phyloP scores from a whole-genome alignment of 768 basidiomycete species.

The Hortiboletus campestris region DNA sequence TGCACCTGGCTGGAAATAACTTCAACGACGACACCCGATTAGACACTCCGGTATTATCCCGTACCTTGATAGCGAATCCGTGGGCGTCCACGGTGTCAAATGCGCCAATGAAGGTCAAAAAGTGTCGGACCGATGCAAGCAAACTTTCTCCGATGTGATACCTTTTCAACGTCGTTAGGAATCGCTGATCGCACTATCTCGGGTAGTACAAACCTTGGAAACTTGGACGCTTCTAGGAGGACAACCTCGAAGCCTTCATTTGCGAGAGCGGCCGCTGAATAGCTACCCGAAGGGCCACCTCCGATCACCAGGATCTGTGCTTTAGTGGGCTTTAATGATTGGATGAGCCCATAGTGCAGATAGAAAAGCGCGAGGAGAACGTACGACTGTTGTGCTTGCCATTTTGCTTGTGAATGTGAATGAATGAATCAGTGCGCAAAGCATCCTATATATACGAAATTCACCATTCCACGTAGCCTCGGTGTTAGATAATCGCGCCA shows the following conservation, averaged over 20 bases:
- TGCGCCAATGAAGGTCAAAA: slow-evolving; percentile 9
- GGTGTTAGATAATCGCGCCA: too few relatives aligned
- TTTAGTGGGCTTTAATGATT: too few relatives aligned
- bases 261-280: slow-evolving; percentile 7
- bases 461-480: too few relatives aligned
- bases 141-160: slow-evolving; percentile 19
- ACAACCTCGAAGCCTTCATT: slow-evolving; percentile 12
- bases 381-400: too few relatives aligned
- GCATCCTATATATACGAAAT: too few relatives aligned
- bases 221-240: slow-evolving; percentile 9
- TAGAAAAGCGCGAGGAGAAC: too few relatives aligned
- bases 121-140: slow-evolving; percentile 6
- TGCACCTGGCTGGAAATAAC: slow-evolving; percentile 1
- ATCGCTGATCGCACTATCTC: too few relatives aligned
- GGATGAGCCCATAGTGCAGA: too few relatives aligned
- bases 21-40: background rate
- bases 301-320: slow-evolving; percentile 11
- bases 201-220: slow-evolving; percentile 7
- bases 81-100: slow-evolving; percentile 5
- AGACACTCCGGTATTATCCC: background rate
- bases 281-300: slow-evolving; percentile 14
- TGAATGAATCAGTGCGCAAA: too few relatives aligned
- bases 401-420: too few relatives aligned
- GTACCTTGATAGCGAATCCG: slow-evolving; percentile 10
- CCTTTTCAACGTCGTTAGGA: background rate